Conservation (phyloP, 2,329 filamentous ascomycete genomes). For the Fusarium sp. region DNA sequence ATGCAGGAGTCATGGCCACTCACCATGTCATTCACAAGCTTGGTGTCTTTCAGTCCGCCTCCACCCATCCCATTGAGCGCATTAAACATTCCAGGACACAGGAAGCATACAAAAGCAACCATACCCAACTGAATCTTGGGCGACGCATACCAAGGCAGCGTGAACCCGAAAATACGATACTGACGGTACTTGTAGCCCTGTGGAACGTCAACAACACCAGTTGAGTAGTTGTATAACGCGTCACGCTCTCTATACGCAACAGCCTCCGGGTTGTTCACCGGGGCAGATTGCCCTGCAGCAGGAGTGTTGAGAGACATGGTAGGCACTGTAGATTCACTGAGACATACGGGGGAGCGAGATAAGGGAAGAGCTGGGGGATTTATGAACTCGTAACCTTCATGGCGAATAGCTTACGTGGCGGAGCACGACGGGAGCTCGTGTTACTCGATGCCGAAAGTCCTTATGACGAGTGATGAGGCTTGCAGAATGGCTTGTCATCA, state of each 20-base stretch:
- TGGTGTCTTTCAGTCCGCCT: slow-evolving; percentile 59
- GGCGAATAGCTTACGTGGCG: slow-evolving; percentile 6
- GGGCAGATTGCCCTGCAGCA: slow-evolving; percentile 29
- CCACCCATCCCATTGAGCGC: slow-evolving; percentile 72
- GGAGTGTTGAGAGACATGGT: slow-evolving; percentile 34
- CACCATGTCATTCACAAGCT: slow-evolving; percentile 50
- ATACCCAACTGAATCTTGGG: slow-evolving; percentile 75
- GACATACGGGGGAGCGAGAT: background rate
- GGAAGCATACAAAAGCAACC: slow-evolving; percentile 64
- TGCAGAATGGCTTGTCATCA: background rate
- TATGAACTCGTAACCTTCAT: background rate
- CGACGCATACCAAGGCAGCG: slow-evolving; percentile 71
- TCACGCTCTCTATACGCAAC: background rate
- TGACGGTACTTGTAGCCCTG: slow-evolving; percentile 33
- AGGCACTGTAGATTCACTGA: background rate
- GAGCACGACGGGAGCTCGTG: background rate
- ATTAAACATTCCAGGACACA: slow-evolving; percentile 79
- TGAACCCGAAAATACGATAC: slow-evolving; percentile 21
- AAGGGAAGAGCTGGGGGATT: background rate
- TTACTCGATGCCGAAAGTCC: background rate
- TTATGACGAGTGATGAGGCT: background rate
- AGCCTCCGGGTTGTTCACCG: slow-evolving; percentile 28
- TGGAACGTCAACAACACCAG: slow-evolving; percentile 19
- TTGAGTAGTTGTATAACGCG: slow-evolving; percentile 22
- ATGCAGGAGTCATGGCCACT: no score